Evolutionary conservation across 176 grass and related monocot genomes (phyloP).

Genomic region (Eragrostis nindensis): DNA sequence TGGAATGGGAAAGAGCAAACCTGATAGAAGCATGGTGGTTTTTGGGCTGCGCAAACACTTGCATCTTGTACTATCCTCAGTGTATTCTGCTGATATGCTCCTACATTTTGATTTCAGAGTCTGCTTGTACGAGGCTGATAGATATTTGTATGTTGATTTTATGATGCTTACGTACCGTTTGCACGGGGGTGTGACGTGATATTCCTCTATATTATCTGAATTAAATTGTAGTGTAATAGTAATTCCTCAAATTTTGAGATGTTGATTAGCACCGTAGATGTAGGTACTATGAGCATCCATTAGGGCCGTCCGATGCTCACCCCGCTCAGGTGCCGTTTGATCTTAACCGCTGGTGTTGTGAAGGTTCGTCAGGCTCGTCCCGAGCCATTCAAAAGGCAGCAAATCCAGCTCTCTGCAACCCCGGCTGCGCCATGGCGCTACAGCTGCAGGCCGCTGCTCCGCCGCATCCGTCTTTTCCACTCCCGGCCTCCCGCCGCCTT

Average conservation of each 20-base stretch:
- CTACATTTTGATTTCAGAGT: conserved; percentile 4
- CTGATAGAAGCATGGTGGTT: neutral
- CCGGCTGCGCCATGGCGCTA: conserved; percentile 42
- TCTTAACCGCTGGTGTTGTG: neutral
- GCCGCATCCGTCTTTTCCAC: conserved; percentile 20
- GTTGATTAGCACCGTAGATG: neutral
- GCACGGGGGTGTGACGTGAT: neutral
- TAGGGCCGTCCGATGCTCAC: conserved; percentile 19
- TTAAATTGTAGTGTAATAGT: too few species aligned
- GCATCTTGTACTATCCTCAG: neutral
- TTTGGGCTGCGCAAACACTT: neutral
- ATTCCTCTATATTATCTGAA: neutral
- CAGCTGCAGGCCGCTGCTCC: conserved; percentile 33
- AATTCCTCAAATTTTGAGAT: neutral
- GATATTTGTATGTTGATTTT: conserved; percentile 14
- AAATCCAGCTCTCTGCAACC: conserved; percentile 16
- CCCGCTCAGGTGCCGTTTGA: neutral
- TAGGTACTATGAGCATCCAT: neutral
- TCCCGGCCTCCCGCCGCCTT: neutral
- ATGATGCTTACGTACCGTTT: neutral
- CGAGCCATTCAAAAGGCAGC: neutral
- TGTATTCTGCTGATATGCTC: conserved; percentile 2
- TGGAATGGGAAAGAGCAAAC: neutral
- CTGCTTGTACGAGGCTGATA: neutral
- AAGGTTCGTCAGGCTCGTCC: neutral